Evolutionary conservation across 805 yeast genomes (phyloP).

Genomic region (Starmera amethionina): DNA sequence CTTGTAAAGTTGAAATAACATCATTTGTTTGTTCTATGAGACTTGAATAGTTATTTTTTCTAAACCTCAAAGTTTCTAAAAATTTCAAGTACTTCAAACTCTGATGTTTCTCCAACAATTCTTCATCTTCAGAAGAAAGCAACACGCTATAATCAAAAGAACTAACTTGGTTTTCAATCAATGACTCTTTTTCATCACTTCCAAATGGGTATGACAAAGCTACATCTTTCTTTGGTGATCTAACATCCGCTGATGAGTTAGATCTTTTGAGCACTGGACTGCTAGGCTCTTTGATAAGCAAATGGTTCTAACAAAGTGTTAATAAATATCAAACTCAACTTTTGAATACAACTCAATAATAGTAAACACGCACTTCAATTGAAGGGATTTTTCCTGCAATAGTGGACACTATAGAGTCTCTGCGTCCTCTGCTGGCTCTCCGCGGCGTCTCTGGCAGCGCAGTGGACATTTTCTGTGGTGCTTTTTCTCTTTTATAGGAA

Average conservation of each 20-base stretch:
- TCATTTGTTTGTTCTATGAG: slow-evolving; percentile 37
- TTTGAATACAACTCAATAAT: too few relatives aligned
- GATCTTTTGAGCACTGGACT: too few relatives aligned
- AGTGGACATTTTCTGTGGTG: too few relatives aligned
- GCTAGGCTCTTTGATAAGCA: too few relatives aligned
- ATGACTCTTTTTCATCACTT: slow-evolving; percentile 23
- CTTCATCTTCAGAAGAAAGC: slow-evolving; percentile 30
- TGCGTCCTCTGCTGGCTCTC: too few relatives aligned
- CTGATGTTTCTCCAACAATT: slow-evolving; percentile 26
- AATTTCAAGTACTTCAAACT: slow-evolving; percentile 21
- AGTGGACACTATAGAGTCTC: too few relatives aligned
- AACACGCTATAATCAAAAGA: slow-evolving; percentile 33
- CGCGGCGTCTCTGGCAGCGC: too few relatives aligned
- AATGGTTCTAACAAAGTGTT: too few relatives aligned
- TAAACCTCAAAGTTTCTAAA: slow-evolving; percentile 22
- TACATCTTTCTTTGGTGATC: background rate
- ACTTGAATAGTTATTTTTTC: slow-evolving; percentile 19
- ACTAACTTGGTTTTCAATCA: slow-evolving; percentile 27
- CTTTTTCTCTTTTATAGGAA: too few relatives aligned
- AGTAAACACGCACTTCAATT: too few relatives aligned
- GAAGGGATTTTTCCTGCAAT: too few relatives aligned
- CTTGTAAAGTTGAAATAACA: slow-evolving; percentile 35
- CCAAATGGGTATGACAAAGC: slow-evolving; percentile 17
- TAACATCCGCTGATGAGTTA: background rate
- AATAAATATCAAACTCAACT: too few relatives aligned